A percentile compares a stretch with the other conserved stretches of the same genome.
Evolutionary conservation across 2,329 filamentous ascomycete genomes (phyloP).

Genomic region (Cercospora zeina): DNA sequence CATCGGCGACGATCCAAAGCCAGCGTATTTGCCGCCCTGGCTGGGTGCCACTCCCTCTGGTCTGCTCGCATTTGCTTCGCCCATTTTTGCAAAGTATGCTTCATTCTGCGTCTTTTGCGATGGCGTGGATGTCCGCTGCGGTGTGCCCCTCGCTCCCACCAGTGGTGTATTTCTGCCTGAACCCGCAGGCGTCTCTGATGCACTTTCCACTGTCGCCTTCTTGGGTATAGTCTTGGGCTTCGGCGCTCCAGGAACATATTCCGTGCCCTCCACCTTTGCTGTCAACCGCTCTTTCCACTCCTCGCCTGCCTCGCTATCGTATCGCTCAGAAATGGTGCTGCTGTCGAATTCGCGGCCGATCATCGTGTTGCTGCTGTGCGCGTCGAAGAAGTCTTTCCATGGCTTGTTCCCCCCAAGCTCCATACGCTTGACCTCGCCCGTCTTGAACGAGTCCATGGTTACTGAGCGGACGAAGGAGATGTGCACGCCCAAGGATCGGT

Average conservation of each 20-base stretch:
- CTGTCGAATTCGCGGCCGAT: conserved; percentile 68
- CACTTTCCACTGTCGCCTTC: conserved; percentile 32
- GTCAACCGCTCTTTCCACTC: conserved; percentile 91
- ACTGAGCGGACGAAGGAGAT: conserved; percentile 97
- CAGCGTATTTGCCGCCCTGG: conserved; percentile 88
- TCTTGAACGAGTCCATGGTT: conserved; percentile 98
- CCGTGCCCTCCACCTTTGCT: conserved; percentile 81
- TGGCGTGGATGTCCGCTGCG: conserved; percentile 33
- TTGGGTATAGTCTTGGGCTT: conserved; percentile 27
- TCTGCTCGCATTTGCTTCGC: conserved; percentile 76
- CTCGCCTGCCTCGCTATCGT: conserved; percentile 85
- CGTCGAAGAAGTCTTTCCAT: conserved; percentile 84
- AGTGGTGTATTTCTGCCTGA: conserved; percentile 35
- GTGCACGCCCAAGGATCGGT: conserved; percentile 92
- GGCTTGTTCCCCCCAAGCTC: conserved; percentile 83
- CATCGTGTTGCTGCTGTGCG: conserved; percentile 49
- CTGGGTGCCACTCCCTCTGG: conserved; percentile 75
- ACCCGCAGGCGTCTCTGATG: conserved; percentile 26
- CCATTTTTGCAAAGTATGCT: conserved; percentile 83
- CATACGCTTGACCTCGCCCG: conserved; percentile 90
- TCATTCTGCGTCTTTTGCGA: conserved; percentile 68
- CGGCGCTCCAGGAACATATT: conserved; percentile 66
- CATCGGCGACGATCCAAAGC: conserved; percentile 78
- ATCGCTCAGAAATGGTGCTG: conserved; percentile 84
- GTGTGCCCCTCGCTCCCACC: conserved; percentile 23